A percentile compares a stretch with the other conserved stretches of the same genome.
Conservation (phyloP, 805 yeast genomes). For the Candida vartiovaarae region DNA sequence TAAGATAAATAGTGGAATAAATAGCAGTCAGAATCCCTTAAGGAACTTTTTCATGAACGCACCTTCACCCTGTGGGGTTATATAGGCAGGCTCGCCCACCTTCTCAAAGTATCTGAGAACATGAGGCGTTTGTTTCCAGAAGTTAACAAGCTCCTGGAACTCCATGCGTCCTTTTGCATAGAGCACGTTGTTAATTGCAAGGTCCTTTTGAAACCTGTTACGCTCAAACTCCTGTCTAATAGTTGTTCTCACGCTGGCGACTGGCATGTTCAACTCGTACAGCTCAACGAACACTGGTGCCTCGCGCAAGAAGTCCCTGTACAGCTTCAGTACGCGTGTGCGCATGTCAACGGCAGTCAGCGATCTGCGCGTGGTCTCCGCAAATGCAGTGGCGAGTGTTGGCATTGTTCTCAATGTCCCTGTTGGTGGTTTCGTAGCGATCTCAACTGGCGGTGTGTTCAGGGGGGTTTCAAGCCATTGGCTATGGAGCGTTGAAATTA, state of each 20-base stretch:
- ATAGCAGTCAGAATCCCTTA: conserved; percentile 35
- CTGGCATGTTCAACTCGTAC: conserved; percentile 71
- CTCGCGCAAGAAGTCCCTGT: conserved; percentile 65
- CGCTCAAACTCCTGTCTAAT: conserved; percentile 88
- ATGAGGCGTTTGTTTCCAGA: conserved; percentile 87
- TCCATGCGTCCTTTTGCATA: conserved; percentile 86
- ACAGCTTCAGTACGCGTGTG: conserved; percentile 56
- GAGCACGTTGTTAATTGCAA: conserved; percentile 59
- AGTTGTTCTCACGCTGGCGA: conserved; percentile 71
- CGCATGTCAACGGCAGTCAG: conserved; percentile 55
- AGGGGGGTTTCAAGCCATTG: neutral
- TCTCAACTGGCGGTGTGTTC: neutral
- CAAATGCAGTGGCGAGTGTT: conserved; percentile 78
- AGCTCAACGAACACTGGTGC: conserved; percentile 53
- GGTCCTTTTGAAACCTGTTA: conserved; percentile 63
- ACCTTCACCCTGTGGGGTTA: conserved; percentile 35
- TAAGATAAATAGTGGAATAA: conserved; percentile 3
- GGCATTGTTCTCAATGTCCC: conserved; percentile 28
- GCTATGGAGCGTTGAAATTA: neutral
- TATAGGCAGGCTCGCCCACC: conserved; percentile 43
- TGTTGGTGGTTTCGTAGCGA: neutral
- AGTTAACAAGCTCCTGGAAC: conserved; percentile 78
- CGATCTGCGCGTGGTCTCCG: conserved; percentile 69
- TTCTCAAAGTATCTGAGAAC: conserved; percentile 76
- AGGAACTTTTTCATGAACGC: conserved; percentile 68